A percentile compares a stretch with the other conserved stretches of the same genome.
These are phyloP conservation scores for Cucumis melo DNA, from an alignment of 306 rosid genomes.

Conservation along the genomic window DNA sequence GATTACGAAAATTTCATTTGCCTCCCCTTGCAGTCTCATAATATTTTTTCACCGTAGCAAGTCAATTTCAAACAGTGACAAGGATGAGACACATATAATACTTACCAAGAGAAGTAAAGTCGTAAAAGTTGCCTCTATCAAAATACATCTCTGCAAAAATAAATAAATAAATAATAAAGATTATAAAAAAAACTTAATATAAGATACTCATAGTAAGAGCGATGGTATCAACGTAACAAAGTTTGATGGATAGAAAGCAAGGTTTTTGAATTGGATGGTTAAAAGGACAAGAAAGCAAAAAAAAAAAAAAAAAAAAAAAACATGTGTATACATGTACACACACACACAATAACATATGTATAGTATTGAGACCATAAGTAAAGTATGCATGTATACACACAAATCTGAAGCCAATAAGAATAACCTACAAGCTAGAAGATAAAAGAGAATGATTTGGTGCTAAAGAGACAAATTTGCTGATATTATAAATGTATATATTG, in stretches of 20 bases:
- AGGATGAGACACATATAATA: constrained; percentile 11
- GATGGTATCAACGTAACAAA: background rate
- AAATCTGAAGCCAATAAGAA: background rate
- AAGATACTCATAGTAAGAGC: background rate
- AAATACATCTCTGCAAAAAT: constrained; percentile 81
- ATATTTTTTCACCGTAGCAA: background rate
- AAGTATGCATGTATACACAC: no score
- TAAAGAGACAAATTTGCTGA: background rate
- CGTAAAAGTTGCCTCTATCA: constrained; percentile 91
- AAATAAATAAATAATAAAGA: background rate
- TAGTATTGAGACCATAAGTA: no score
- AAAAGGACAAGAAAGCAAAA: background rate
- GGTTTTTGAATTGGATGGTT: background rate
- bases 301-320: background rate
- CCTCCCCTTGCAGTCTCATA: background rate
- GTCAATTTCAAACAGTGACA: background rate
- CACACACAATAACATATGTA: background rate
- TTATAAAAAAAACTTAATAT: background rate
- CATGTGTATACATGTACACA: background rate
- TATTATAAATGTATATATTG: background rate
- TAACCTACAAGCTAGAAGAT: background rate
- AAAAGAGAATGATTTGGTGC: background rate
- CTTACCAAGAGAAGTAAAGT: constrained; percentile 96
- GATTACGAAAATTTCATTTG: background rate
- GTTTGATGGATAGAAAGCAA: background rate